Conservation (phyloP, 768 basidiomycete species). For the Tremella fuciformis region DNA sequence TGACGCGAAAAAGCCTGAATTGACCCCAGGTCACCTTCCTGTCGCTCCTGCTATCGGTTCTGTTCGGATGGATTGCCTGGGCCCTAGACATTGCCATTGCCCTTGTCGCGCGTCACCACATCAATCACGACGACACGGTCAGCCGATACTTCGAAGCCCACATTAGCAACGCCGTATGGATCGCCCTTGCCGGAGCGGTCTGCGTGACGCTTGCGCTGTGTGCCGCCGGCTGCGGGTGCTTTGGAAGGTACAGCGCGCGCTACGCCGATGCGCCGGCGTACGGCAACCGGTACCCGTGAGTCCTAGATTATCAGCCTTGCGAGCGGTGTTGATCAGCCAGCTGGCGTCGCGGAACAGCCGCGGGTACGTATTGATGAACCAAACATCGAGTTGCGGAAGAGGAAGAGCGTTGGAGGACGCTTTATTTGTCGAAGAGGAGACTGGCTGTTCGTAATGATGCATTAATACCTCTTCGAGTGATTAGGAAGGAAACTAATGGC, state of each 20-base stretch:
- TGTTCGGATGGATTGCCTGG: conserved; percentile 34
- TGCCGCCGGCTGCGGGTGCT: conserved; percentile 38
- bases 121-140: conserved; percentile 21
- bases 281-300: conserved; percentile 1
- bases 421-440: too few species aligned
- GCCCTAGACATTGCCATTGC: conserved; percentile 35
- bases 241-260: conserved; percentile 33
- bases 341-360: too few species aligned
- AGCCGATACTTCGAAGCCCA: conserved; percentile 21
- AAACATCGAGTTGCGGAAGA: too few species aligned
- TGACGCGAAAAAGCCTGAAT: not conserved
- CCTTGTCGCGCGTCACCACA: conserved; percentile 27
- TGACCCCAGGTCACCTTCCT: conserved; percentile 29
- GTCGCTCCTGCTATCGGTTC: conserved; percentile 29
- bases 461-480: too few species aligned
- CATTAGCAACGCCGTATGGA: conserved; percentile 40
- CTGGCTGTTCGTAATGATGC: too few species aligned
- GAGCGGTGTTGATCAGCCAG: too few species aligned
- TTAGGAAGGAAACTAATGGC: too few species aligned
- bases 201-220: conserved; percentile 31
- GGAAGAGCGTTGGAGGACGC: too few species aligned
- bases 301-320: not conserved
- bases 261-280: conserved; percentile 1
- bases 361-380: too few species aligned
- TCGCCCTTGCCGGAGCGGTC: conserved; percentile 36